Conservation (phyloP, 1,284 basidiomycete species). For the Vanrija pseudolonga region DNA sequence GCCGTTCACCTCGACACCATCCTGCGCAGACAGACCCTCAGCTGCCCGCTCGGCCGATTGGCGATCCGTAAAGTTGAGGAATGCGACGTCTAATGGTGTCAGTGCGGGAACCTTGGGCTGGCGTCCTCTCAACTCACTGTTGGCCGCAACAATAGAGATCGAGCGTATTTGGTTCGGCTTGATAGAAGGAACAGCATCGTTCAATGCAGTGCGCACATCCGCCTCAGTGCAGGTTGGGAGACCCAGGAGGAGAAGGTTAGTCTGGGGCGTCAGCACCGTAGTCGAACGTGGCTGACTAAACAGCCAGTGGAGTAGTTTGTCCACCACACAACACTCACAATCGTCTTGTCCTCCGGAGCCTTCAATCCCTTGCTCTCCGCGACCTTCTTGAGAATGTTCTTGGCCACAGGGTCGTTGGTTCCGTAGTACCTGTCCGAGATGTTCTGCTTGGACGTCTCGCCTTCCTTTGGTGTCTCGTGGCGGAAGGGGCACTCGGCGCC, state of each 20-base stretch:
- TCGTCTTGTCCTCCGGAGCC: slow-evolving; percentile 78
- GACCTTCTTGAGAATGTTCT: slow-evolving; percentile 71
- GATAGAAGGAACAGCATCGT: slow-evolving; percentile 66
- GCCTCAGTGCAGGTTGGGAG: slow-evolving; percentile 72
- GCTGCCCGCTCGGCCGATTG: slow-evolving; percentile 78
- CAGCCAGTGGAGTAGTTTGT: not conserved
- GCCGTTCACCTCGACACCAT: slow-evolving; percentile 79
- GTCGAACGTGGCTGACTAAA: too few relatives aligned
- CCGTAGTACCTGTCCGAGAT: slow-evolving; percentile 91
- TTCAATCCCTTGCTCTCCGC: slow-evolving; percentile 75
- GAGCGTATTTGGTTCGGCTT: slow-evolving; percentile 70
- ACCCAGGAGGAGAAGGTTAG: slow-evolving; percentile 84
- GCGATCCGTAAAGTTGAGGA: slow-evolving; percentile 87
- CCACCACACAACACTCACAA: slow-evolving; percentile 64
- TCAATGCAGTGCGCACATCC: slow-evolving; percentile 70
- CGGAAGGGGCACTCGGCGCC: slow-evolving; percentile 90
- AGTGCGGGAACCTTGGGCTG: not conserved
- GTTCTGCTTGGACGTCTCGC: slow-evolving; percentile 62
- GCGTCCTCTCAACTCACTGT: slow-evolving; percentile 31
- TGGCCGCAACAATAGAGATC: slow-evolving; percentile 70
- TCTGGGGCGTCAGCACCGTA: slow-evolving; percentile 54
- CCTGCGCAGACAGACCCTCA: slow-evolving; percentile 65
- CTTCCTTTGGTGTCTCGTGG: slow-evolving; percentile 79
- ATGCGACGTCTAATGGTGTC: slow-evolving; percentile 69
- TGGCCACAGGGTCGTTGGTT: slow-evolving; percentile 82